A percentile compares a stretch with the other conserved stretches of the same genome.
Evolutionary conservation across 371 early-diverging fungal species (phyloP).

Genomic region (Nematocida homosporus): DNA sequence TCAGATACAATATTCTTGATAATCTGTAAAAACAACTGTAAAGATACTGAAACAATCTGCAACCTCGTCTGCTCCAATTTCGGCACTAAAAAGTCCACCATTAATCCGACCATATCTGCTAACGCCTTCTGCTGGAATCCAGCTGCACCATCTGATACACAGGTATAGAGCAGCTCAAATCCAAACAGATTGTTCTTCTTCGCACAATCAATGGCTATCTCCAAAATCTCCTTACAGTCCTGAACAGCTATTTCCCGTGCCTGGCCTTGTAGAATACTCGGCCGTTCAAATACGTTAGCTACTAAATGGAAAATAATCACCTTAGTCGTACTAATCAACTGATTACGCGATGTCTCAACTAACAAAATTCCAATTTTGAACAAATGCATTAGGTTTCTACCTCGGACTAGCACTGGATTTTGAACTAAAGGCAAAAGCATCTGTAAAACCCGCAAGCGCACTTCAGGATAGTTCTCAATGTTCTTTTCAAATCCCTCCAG

Average conservation of each 20-base stretch:
- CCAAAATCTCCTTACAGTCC: constrained; percentile 27
- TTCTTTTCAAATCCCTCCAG: constrained; percentile 40
- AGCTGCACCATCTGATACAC: background rate
- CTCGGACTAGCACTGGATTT: constrained; percentile 31
- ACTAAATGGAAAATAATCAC: constrained; percentile 32
- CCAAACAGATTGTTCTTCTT: constrained; percentile 13
- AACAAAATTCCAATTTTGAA: constrained; percentile 44
- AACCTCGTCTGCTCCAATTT: background rate
- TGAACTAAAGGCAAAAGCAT: constrained; percentile 37
- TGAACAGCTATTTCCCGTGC: constrained; percentile 1
- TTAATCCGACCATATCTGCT: background rate
- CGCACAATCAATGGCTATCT: background rate
- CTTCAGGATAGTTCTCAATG: constrained; percentile 7
- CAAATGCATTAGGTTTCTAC: constrained; percentile 13
- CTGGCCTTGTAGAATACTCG: background rate
- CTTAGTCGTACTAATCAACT: constrained; percentile 11
- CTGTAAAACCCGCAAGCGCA: constrained; percentile 28
- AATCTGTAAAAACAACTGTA: constrained; percentile 9
- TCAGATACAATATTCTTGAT: constrained; percentile 1
- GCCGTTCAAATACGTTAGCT: constrained; percentile 31
- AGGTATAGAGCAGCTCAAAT: constrained; percentile 16
- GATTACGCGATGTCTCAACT: constrained; percentile 13
- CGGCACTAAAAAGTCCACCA: constrained; percentile 21
- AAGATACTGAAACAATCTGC: background rate
- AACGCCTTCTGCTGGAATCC: background rate